Evolutionary conservation across 2,329 filamentous ascomycete species (phyloP).

Genomic region (Davidsoniella australis): DNA sequence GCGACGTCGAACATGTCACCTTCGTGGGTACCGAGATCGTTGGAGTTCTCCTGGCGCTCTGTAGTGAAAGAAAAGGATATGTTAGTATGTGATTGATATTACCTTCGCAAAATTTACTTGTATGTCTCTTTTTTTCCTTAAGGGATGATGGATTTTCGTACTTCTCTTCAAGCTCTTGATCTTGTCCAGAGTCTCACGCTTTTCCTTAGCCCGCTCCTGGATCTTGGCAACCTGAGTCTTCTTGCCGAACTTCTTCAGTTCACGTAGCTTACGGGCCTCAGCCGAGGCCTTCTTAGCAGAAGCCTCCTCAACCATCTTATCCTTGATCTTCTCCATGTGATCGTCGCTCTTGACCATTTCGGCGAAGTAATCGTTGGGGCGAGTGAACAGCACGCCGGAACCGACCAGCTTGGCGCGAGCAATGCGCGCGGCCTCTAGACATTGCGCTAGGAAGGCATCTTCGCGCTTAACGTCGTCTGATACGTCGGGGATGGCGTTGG

Average conservation of each 20-base stretch:
- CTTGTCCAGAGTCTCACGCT: constrained; percentile 86
- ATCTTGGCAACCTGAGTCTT: constrained; percentile 92
- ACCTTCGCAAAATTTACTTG: constrained; percentile 10
- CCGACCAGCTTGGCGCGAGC: constrained; percentile 61
- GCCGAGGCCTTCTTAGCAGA: constrained; percentile 80
- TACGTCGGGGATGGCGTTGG: constrained; percentile 55
- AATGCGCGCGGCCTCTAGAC: constrained; percentile 57
- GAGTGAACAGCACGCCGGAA: constrained; percentile 71
- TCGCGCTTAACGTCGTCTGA: constrained; percentile 87
- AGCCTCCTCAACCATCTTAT: constrained; percentile 81
- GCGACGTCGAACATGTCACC: constrained; percentile 80
- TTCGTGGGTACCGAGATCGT: constrained; percentile 51
- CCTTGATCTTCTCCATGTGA: constrained; percentile 94
- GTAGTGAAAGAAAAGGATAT: constrained; percentile 13
- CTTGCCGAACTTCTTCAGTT: constrained; percentile 98
- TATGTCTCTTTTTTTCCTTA: constrained; percentile 13
- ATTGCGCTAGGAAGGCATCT: constrained; percentile 83
- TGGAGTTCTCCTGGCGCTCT: constrained; percentile 67
- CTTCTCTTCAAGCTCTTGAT: constrained; percentile 91
- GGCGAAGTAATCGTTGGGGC: constrained; percentile 89
- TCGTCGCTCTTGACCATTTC: constrained; percentile 99
- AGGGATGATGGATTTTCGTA: constrained; percentile 30
- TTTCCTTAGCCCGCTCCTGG: constrained; percentile 83
- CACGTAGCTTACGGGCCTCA: constrained; percentile 79
- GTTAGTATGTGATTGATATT: constrained; percentile 14